Conservation (phyloP, 2,329 filamentous ascomycete species). For the Raffaelea ambrosiae region DNA sequence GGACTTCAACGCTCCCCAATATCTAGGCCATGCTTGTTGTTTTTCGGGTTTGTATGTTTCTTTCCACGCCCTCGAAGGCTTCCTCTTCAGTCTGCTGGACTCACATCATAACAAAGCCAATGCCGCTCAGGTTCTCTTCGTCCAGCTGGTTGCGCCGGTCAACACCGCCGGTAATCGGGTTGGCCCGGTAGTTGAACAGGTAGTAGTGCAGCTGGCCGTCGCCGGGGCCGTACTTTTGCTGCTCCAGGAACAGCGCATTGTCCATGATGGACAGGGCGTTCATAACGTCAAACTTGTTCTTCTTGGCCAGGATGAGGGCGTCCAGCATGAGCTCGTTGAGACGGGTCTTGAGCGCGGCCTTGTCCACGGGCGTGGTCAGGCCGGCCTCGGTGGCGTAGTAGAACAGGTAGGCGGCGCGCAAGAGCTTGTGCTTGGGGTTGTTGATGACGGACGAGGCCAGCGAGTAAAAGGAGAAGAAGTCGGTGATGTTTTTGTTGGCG, state of each 20-base stretch:
- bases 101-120: slow-evolving; percentile 71
- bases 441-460: slow-evolving; percentile 90
- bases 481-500: slow-evolving; percentile 72
- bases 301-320: slow-evolving; percentile 79
- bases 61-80: background rate
- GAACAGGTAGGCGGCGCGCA: slow-evolving; percentile 90
- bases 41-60: too few species aligned
- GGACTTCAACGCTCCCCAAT: too few species aligned
- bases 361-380: slow-evolving; percentile 48
- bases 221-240: slow-evolving; percentile 90
- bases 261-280: slow-evolving; percentile 91
- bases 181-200: slow-evolving; percentile 90
- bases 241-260: slow-evolving; percentile 84
- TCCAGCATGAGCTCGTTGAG: slow-evolving; percentile 77
- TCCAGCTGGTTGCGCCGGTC: slow-evolving; percentile 72
- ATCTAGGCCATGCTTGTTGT: too few species aligned
- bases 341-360: slow-evolving; percentile 60
- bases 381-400: slow-evolving; percentile 88
- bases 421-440: slow-evolving; percentile 64
- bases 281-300: slow-evolving; percentile 83
- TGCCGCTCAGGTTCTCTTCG: slow-evolving; percentile 68
- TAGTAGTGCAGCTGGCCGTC: slow-evolving; percentile 97
- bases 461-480: slow-evolving; percentile 96
- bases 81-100: background rate
- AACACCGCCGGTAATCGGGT: slow-evolving; percentile 77